Percentiles rank a stretch among this genome's conserved stretches.
Conservation (phyloP, 148 eudicot genomes). For the Silene conica region DNA sequence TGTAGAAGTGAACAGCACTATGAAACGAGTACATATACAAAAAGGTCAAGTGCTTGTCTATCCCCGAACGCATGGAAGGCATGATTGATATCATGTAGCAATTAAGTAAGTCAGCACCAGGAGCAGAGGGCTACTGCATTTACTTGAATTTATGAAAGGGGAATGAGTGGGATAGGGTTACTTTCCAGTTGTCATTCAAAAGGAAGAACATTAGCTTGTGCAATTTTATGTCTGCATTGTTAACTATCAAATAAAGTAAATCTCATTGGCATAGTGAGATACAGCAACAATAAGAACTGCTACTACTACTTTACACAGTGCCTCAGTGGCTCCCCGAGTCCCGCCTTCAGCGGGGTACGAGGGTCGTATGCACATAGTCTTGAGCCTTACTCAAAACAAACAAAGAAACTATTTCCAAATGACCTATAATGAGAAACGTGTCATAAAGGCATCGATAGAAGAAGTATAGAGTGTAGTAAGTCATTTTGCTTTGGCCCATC, state of each 20-base stretch:
- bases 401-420: neutral
- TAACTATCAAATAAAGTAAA: neutral
- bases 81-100: neutral
- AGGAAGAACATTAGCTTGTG: conserved; percentile 1
- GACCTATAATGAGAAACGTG: neutral
- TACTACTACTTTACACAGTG: neutral
- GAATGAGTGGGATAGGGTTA: neutral
- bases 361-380: neutral
- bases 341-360: neutral
- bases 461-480: neutral
- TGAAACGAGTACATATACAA: no score
- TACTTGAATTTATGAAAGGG: neutral
- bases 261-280: neutral
- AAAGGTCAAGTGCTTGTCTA: neutral
- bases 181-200: neutral
- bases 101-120: neutral
- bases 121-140: conserved; percentile 8
- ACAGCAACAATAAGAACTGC: neutral
- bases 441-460: neutral
- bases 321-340: neutral
- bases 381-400: neutral
- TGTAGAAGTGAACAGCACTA: no score
- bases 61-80: neutral
- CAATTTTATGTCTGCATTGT: neutral
- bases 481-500: neutral